Percentiles rank a stretch among this genome's conserved stretches.
These are phyloP conservation scores for Pseudogymnoascus sp. DNA, from an alignment of 2,329 filamentous ascomycete genomes.

Conservation along the genomic window DNA sequence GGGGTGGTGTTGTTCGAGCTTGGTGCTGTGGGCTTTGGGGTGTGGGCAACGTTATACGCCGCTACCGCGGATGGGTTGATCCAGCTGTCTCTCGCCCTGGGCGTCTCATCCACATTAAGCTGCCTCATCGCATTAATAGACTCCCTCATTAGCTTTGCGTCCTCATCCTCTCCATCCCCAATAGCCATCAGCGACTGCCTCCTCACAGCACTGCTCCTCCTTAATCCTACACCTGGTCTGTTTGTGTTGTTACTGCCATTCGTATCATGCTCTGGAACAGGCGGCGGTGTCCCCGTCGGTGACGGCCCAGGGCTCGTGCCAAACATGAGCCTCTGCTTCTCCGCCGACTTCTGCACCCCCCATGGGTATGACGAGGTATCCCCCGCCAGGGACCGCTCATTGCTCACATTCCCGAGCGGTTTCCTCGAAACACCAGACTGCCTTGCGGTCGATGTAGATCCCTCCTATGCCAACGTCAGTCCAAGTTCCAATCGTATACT, in stretches of 20 bases:
- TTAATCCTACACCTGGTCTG: slow-evolving; percentile 19
- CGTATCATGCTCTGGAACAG: slow-evolving; percentile 18
- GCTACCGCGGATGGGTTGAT: slow-evolving; percentile 12
- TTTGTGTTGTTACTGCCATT: slow-evolving; percentile 10
- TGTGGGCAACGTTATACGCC: slow-evolving; percentile 13
- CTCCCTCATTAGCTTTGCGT: slow-evolving; percentile 26
- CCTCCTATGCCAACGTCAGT: not conserved
- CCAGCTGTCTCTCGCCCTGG: slow-evolving; percentile 23
- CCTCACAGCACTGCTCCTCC: slow-evolving; percentile 24
- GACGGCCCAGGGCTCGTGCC: slow-evolving; percentile 18
- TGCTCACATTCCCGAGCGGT: not conserved
- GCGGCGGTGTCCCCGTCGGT: slow-evolving; percentile 9
- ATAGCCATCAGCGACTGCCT: slow-evolving; percentile 23
- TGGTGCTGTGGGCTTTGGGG: not conserved
- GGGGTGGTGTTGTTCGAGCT: not conserved
- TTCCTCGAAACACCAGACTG: not conserved
- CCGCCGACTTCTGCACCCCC: slow-evolving; percentile 24
- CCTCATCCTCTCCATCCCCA: slow-evolving; percentile 24
- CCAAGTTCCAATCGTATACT: not conserved
- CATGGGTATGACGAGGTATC: slow-evolving; percentile 26
- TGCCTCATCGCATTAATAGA: slow-evolving; percentile 23
- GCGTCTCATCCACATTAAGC: slow-evolving; percentile 16
- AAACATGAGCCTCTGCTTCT: slow-evolving; percentile 24
- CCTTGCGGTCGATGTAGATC: not conserved
- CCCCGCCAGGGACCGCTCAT: not conserved